Percentiles rank a stretch among this genome's conserved stretches.
Evolutionary conservation across 805 yeast species (phyloP).

Genomic region (Saccharomycopsis sp.): DNA sequence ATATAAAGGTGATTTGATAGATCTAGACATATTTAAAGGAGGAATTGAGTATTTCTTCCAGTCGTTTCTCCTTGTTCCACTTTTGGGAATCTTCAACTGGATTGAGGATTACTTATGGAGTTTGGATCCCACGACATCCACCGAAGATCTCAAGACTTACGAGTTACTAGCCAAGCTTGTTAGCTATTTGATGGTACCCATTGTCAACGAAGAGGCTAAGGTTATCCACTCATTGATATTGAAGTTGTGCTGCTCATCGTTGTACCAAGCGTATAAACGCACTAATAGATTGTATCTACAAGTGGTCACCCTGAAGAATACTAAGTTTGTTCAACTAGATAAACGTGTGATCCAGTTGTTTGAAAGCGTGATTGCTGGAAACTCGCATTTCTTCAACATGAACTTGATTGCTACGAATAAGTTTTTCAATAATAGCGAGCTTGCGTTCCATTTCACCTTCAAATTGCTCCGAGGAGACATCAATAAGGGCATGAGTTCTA

Average conservation of each 20-base stretch:
- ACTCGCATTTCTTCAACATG: constrained; percentile 13
- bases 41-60: constrained; percentile 87
- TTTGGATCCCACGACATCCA: constrained; percentile 22
- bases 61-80: constrained; percentile 57
- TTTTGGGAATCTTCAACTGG: constrained; percentile 50
- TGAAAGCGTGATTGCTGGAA: constrained; percentile 3
- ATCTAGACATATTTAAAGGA: constrained; percentile 53
- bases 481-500: background rate
- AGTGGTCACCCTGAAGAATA: background rate
- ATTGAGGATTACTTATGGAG: constrained; percentile 36
- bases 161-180: constrained; percentile 34
- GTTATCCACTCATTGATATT: constrained; percentile 19
- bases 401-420: constrained; percentile 8
- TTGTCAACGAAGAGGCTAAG: constrained; percentile 23
- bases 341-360: constrained; percentile 1
- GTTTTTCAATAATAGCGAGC: constrained; percentile 8
- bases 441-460: constrained; percentile 3
- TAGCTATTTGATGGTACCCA: constrained; percentile 36
- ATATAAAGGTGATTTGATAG: constrained; percentile 46
- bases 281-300: background rate
- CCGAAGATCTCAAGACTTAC: constrained; percentile 28
- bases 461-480: constrained; percentile 4
- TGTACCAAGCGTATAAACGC: constrained; percentile 4
- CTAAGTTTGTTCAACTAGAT: background rate
- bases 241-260: constrained; percentile 13